Conservation (phyloP, 1,284 basidiomycete genomes). For the Taiwanofungus camphoratus region DNA sequence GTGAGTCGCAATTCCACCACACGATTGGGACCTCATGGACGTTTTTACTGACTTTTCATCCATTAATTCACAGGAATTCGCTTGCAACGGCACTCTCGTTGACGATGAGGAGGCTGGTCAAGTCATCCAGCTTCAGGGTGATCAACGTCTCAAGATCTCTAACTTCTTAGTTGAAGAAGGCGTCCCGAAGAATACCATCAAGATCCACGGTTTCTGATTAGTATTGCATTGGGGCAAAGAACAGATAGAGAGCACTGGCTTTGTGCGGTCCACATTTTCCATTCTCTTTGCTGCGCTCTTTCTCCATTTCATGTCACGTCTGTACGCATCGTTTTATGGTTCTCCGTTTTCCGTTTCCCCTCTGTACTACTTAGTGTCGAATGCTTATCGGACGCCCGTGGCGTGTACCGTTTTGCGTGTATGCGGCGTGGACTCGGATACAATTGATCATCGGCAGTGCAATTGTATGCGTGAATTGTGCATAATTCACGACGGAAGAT, state of each 20-base stretch:
- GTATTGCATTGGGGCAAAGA: conserved; percentile 10
- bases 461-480: not conserved
- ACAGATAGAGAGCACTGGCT: conserved; percentile 18
- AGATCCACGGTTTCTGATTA: conserved; percentile 80
- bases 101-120: conserved; percentile 96
- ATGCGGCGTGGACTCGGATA: too few species aligned
- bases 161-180: conserved; percentile 81
- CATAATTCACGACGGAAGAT: too few species aligned
- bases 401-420: conserved; percentile 5
- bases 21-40: not conserved
- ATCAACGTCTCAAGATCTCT: conserved; percentile 91
- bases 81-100: conserved; percentile 97
- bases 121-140: conserved; percentile 98
- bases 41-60: conserved; percentile 7
- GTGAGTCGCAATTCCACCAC: conserved; percentile 23
- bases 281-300: conserved; percentile 14
- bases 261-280: conserved; percentile 11
- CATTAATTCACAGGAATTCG: conserved; percentile 73
- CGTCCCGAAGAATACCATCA: conserved; percentile 69
- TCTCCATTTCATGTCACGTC: conserved; percentile 12
- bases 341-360: conserved; percentile 16
- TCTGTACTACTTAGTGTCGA: conserved; percentile 25
- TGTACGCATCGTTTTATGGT: conserved; percentile 8
- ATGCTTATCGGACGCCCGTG: conserved; percentile 24
- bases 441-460: not conserved